A percentile compares a stretch with the other conserved stretches of the same genome.
phyloP scores from a whole-genome alignment of 2,329 filamentous ascomycete genomes.

The Colletotrichum gigasporum region DNA sequence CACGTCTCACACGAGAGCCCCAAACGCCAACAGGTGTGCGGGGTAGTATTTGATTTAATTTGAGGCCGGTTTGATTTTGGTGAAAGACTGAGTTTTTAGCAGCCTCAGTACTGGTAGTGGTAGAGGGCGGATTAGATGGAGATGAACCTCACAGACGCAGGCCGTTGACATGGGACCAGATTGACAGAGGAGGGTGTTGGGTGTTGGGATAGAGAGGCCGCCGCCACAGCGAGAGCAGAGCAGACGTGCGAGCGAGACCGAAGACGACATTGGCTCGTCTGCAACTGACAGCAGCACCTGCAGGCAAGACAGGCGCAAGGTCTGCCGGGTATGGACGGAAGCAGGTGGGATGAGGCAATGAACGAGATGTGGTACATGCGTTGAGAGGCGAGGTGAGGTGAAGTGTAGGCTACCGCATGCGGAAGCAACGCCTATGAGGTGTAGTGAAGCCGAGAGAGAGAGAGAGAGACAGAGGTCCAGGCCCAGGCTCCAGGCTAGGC shows the following conservation, averaged over 20 bases:
- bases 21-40: conserved; percentile 24
- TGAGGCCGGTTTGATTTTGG: neutral
- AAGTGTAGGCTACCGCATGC: neutral
- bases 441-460: neutral
- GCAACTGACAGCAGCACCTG: neutral
- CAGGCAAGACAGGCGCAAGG: neutral
- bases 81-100: neutral
- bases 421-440: neutral
- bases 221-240: neutral
- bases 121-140: conserved; percentile 10
- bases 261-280: neutral
- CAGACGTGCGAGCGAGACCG: neutral
- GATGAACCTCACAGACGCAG: conserved; percentile 16
- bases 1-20: conserved; percentile 30
- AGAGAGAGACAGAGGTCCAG: neutral
- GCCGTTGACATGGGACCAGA: conserved; percentile 8
- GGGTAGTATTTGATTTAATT: conserved; percentile 21
- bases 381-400: neutral
- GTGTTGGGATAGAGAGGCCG: neutral
- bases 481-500: too few relatives aligned
- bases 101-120: too few relatives aligned
- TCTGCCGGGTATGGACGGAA: neutral
- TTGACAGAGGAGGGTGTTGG: neutral
- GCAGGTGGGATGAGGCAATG: neutral
- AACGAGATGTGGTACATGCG: neutral